phyloP scores from a whole-genome alignment of 352 stramenopile genomes.

The Stramenopiles sp. region DNA sequence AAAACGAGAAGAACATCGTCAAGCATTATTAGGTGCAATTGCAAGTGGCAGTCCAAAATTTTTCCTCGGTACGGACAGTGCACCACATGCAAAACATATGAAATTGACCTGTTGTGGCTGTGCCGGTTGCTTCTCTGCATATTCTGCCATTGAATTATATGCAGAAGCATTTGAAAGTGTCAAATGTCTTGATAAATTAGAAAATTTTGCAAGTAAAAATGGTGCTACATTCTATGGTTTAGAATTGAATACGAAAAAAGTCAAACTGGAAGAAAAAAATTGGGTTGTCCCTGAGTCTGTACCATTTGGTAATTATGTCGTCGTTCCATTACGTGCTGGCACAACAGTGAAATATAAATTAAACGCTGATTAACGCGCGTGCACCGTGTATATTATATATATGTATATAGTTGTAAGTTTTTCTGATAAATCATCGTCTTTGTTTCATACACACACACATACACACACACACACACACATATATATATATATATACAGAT shows the following conservation, averaged over 20 bases:
- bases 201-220: slow-evolving; percentile 78
- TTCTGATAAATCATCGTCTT: no score
- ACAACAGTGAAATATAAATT: slow-evolving; percentile 74
- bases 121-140: slow-evolving; percentile 87
- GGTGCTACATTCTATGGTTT: slow-evolving; percentile 91
- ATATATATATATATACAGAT: no score
- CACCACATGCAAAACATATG: slow-evolving; percentile 65
- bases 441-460: no score
- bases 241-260: slow-evolving; percentile 54
- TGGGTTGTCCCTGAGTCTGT: slow-evolving; percentile 74
- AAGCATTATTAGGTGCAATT: slow-evolving; percentile 64
- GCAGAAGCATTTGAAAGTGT: slow-evolving; percentile 82
- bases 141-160: slow-evolving; percentile 89
- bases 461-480: no score
- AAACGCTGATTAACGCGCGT: no score
- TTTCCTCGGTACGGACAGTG: slow-evolving; percentile 93
- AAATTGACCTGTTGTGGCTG: slow-evolving; percentile 71
- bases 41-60: slow-evolving; percentile 81
- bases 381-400: no score
- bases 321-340: slow-evolving; percentile 75
- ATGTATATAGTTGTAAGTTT: no score
- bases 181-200: slow-evolving; percentile 69
- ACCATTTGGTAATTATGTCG: slow-evolving; percentile 51
- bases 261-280: slow-evolving; percentile 54
- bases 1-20: slow-evolving; percentile 77